Evolutionary conservation across 192 early-diverging fungal species (phyloP).

Genomic region (Globomyces pollinis-pini): DNA sequence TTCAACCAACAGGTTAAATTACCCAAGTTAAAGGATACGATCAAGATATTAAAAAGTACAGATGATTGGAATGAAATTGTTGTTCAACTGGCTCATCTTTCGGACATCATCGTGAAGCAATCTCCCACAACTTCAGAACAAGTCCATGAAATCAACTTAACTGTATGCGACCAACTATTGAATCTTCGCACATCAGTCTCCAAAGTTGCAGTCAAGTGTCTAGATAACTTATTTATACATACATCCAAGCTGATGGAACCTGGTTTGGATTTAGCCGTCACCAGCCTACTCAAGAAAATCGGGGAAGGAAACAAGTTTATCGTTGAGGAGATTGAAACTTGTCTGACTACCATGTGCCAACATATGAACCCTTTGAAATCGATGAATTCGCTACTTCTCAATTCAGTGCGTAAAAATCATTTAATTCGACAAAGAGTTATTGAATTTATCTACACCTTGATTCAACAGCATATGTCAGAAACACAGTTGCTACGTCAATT

Average conservation of each 20-base stretch:
- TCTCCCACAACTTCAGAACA: no score
- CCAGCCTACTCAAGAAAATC: conserved; percentile 23
- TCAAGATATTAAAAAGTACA: no score
- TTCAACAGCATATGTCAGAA: no score
- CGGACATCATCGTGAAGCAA: no score
- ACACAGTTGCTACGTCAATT: no score
- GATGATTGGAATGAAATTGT: no score
- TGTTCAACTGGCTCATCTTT: no score
- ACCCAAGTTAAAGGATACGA: no score
- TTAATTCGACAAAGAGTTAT: conserved; percentile 16
- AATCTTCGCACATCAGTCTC: conserved; percentile 27
- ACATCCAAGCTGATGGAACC: conserved; percentile 22
- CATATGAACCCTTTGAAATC: conserved; percentile 7
- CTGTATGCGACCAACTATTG: conserved; percentile 12
- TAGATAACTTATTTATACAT: conserved; percentile 12
- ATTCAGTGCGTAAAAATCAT: conserved; percentile 26
- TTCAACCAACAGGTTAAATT: no score
- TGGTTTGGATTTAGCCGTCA: conserved; percentile 18
- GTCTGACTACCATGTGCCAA: conserved; percentile 12
- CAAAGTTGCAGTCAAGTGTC: conserved; percentile 15
- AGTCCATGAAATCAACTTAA: no score
- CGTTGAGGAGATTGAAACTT: conserved; percentile 19
- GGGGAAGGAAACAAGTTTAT: conserved; percentile 27
- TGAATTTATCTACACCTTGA: no score
- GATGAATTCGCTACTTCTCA: conserved; percentile 13